Evolutionary conservation across 2,329 filamentous ascomycete species (phyloP), one percentile per base, ranked within the genome.

Genomic region (Cladosporium velox): DNA sequence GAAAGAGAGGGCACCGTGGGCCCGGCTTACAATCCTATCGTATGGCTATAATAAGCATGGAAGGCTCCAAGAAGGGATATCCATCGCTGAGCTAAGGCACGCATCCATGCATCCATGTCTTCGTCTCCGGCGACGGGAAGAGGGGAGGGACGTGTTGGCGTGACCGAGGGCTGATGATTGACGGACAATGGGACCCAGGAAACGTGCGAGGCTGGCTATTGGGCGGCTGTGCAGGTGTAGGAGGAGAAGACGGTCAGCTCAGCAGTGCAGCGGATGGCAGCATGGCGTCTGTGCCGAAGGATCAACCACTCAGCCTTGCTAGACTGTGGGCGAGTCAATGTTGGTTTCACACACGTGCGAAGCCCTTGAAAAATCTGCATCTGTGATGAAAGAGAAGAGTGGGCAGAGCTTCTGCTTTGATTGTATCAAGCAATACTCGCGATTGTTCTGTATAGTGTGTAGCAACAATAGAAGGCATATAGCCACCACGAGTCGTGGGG

Each of bases 231-330:
- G 52, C 52, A 57, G 26, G 38, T 44, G 34, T 41, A 59, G 38
- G 57, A 59, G 8, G 8, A 59, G 38, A 32, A 28, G 41, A 38
- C 34, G 57, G 57, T 59, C 34, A 59, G 57, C 35, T 47, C 57
- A 59, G 34, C 57, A 28, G 57, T 24, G 38, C 57, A 59, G 57
- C 59, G 59, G 26, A 59, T 59, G 28, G 51, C 59, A 30, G 59
- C 65, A 51, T 59, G 38, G 14, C 64, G 52, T 18, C 59, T 41
- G 49, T 63, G 44, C 55, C 35, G 59, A 15, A 47, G 51, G 55
- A 58, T 58, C 34, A 58, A 28, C n/a, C 34, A 58, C 55, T 58
- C 55, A 58, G 55, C 55, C 55, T 41, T 58, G 34, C 34, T 58
- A 35, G 30, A 35, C 21, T 41, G 34, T 14, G 30, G 55, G 21